Percentiles rank a stretch among this genome's conserved stretches.
phyloP scores from a whole-genome alignment of 2,329 filamentous ascomycete genomes.

The Pseudopithomyces chartarum region DNA sequence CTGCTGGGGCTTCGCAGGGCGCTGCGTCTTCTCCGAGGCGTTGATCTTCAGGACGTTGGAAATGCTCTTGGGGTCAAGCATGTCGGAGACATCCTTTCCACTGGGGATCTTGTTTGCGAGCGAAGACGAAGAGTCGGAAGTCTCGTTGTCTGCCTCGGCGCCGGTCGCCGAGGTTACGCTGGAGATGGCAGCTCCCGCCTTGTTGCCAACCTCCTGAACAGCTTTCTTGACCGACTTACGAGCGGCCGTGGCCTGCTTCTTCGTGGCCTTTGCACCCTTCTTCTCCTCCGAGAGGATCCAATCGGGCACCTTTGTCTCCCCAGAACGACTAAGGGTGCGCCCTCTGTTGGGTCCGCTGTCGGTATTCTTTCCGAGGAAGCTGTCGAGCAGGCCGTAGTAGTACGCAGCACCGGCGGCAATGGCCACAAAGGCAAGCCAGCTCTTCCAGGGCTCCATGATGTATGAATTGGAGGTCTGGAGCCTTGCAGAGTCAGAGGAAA shows the following conservation, averaged over 20 bases:
- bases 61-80: slow-evolving; percentile 78
- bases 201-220: slow-evolving; percentile 40
- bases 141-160: slow-evolving; percentile 80
- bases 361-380: slow-evolving; percentile 20
- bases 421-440: slow-evolving; percentile 40
- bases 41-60: slow-evolving; percentile 81
- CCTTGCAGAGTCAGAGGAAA: neutral
- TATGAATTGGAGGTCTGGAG: neutral
- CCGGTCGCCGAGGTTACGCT: slow-evolving; percentile 69
- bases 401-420: slow-evolving; percentile 32
- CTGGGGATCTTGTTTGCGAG: slow-evolving; percentile 56
- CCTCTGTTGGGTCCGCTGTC: slow-evolving; percentile 28
- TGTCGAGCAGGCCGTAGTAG: slow-evolving; percentile 24
- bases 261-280: slow-evolving; percentile 3
- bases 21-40: slow-evolving; percentile 63
- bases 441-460: slow-evolving; percentile 41
- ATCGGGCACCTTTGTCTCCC: slow-evolving; percentile 23
- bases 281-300: slow-evolving; percentile 31
- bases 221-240: slow-evolving; percentile 42
- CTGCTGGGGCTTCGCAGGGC: slow-evolving; percentile 65
- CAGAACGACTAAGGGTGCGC: slow-evolving; percentile 24
- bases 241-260: slow-evolving; percentile 32
- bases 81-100: slow-evolving; percentile 79
- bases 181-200: slow-evolving; percentile 37
- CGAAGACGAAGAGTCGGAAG: slow-evolving; percentile 72